Evolutionary conservation across 192 early-diverging fungal species (phyloP), one percentile per base, ranked within the genome.

Genomic region (Spizellomyces punctatus): DNA sequence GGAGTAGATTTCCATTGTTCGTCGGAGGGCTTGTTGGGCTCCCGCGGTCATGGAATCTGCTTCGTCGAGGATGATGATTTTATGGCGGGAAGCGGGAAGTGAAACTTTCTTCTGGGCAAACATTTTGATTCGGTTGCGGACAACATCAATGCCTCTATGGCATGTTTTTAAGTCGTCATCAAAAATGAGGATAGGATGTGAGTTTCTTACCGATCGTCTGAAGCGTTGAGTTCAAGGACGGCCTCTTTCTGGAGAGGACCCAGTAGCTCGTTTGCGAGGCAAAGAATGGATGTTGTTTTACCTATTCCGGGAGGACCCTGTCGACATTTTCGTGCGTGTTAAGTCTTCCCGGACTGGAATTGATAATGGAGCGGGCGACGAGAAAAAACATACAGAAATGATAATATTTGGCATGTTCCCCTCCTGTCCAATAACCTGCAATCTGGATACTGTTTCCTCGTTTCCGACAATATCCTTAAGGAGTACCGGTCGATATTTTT

Each of bases 41-140:
- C 91, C 94, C 43, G 90, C 82, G 9, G 96, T 98, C 97, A 99
- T 98, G 77, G 93, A 88, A 77, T 99, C 97, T n/a, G 95, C 97
- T 83, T 99, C 97, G 77, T 99, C 97, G 63, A 99, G 80, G 78
- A 99, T 97, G 49, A 99, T 75, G 63, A 84, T 81, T 72, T 84
- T 84, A 64, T 84, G 81, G 7, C 81, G 74, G 62, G 93, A 93
- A 16, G 92, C 76, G 6, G 95, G 93, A 48, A 99, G 79, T 1
- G 95, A 98, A 14, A 99, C 95, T 67, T 98, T 99, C 69, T 95
- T 98, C 72, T 99, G 95, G 9, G 97, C 97, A 90, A 99, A 99
- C 81, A 93, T 91, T 75, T 99, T 99, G 83, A 99, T 97, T 56
- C 89, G 85, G 83, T 96, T 96, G 56, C 97, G 86, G 12, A 99